A percentile compares a stretch with the other conserved stretches of the same genome.
phyloP scores from a whole-genome alignment of 2,329 filamentous ascomycete genomes.

The Colletotrichum navitas region DNA sequence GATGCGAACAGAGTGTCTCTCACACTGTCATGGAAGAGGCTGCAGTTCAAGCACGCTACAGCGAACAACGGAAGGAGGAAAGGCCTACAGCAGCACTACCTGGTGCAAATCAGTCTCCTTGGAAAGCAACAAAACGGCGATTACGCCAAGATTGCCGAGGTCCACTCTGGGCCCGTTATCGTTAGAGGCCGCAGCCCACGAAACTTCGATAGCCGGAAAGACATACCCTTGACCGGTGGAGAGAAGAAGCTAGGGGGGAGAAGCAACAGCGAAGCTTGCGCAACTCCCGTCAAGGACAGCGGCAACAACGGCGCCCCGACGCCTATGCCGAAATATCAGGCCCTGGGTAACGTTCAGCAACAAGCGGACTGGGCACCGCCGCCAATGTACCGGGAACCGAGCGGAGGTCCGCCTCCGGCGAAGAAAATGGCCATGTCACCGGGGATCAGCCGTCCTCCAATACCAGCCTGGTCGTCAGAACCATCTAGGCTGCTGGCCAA shows the following conservation, averaged over 20 bases:
- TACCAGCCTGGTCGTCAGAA: conserved; percentile 64
- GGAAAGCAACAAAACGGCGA: conserved; percentile 79
- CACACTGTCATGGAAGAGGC: conserved; percentile 90
- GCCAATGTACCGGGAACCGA: conserved; percentile 53
- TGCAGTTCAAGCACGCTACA: conserved; percentile 96
- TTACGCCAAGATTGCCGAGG: conserved; percentile 81
- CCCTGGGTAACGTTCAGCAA: conserved; percentile 53
- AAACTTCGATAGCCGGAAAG: conserved; percentile 93
- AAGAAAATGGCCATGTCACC: conserved; percentile 68
- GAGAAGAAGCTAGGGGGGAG: conserved; percentile 63
- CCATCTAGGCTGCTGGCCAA: conserved; percentile 41
- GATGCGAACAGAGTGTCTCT: conserved; percentile 84
- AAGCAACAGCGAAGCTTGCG: conserved; percentile 51
- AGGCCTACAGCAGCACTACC: conserved; percentile 94
- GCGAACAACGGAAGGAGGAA: conserved; percentile 96
- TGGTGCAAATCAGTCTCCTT: conserved; percentile 86
- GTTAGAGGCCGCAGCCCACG: conserved; percentile 92
- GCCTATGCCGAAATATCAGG: conserved; percentile 46
- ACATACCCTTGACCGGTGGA: conserved; percentile 76
- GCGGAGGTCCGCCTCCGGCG: conserved; percentile 59
- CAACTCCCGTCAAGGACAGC: conserved; percentile 43
- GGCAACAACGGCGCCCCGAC: conserved; percentile 38
- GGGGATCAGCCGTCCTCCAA: conserved; percentile 63
- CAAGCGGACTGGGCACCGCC: conserved; percentile 61
- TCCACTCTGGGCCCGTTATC: conserved; percentile 93